Percentiles rank a stretch among this genome's conserved stretches.
These are phyloP conservation scores for Lipomyces sp. DNA, from an alignment of 805 yeast genomes.

Conservation along the genomic window DNA sequence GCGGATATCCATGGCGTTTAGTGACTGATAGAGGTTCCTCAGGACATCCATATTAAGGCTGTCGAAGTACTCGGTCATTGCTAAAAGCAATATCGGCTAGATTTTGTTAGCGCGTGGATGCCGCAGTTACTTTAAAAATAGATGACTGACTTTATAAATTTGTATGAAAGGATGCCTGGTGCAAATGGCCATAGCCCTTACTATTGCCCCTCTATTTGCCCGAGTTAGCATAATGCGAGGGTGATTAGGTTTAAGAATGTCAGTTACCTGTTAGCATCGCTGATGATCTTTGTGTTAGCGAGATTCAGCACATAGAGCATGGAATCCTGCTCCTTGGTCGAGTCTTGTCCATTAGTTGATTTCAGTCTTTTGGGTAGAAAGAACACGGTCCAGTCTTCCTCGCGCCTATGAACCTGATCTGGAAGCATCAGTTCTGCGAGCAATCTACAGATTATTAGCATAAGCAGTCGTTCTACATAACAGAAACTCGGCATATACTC, in stretches of 20 bases:
- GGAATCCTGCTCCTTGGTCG: constrained; percentile 41
- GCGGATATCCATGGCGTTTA: constrained; percentile 42
- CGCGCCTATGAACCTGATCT: constrained; percentile 60
- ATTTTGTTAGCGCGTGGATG: background rate
- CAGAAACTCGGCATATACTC: constrained; percentile 2
- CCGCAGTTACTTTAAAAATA: background rate
- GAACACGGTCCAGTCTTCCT: constrained; percentile 61
- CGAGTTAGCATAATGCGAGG: background rate
- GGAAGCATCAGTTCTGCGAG: constrained; percentile 66
- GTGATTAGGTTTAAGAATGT: background rate
- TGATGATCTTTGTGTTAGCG: constrained; percentile 55
- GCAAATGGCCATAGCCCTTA: constrained; percentile 63
- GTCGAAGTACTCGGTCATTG: constrained; percentile 56
- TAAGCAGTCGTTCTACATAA: background rate
- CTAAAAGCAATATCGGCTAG: constrained; percentile 57
- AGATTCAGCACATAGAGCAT: constrained; percentile 62
- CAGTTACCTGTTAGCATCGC: constrained; percentile 45
- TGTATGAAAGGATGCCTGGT: constrained; percentile 59
- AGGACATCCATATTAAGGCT: constrained; percentile 38
- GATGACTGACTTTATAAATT: constrained; percentile 50
- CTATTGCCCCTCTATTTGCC: constrained; percentile 57
- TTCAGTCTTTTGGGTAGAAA: constrained; percentile 45
- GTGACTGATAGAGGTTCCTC: constrained; percentile 42
- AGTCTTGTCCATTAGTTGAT: background rate
- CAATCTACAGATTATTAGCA: constrained; percentile 23